Evolutionary conservation across 2,329 filamentous ascomycete species (phyloP), one percentile per base, ranked within the genome.

Genomic region (Claviceps africana): DNA sequence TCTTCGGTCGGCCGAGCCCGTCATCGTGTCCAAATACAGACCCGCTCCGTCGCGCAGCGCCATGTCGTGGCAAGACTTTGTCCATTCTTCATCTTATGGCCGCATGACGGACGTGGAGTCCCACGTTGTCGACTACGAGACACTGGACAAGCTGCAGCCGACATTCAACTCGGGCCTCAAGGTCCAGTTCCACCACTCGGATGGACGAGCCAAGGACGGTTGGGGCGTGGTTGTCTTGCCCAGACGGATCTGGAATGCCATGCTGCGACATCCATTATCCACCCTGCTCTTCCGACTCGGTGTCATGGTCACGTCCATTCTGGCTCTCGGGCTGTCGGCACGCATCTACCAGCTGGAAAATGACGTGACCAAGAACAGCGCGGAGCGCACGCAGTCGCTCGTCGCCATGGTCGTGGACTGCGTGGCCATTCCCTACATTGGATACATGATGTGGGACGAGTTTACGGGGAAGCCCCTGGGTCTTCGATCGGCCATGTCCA

Each of bases 401-500:
- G 89, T 97, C 71, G 91, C 91, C 31, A 84, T 97, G 51, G 80
- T 88, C 37, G 86, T 98, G 40, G 91, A 97, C 67, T 82, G 85
- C 7, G 77, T 97, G 15, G 91, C 93, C 3, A 77, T 97, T 54
- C 81, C 91, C 2, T 98, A 97, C 68, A 85, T 94, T 52, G 72
- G 86, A 48, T 97, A 95, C 70, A 93, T 97, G 71, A 94, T 90
- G 25, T 95, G 84, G 71, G 93, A 98, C 64, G 93, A 98, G 70
- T 97, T 96, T 69, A 93, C 88, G 5, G 88, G 88, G 31, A 94
- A 94, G 65, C 93, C 94, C 22, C 74, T 98, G 21, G 93, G 93
- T 1, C 72, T 98, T 55, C 85, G 94, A 44, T 83, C 83, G 7
- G 82, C 88, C 10, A 83, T 83, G 53, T 85, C 88, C 48, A 98